Base-by-base conservation (phyloP, 192 early-diverging fungal species). In the Umbelopsis ramanniana region DNA sequence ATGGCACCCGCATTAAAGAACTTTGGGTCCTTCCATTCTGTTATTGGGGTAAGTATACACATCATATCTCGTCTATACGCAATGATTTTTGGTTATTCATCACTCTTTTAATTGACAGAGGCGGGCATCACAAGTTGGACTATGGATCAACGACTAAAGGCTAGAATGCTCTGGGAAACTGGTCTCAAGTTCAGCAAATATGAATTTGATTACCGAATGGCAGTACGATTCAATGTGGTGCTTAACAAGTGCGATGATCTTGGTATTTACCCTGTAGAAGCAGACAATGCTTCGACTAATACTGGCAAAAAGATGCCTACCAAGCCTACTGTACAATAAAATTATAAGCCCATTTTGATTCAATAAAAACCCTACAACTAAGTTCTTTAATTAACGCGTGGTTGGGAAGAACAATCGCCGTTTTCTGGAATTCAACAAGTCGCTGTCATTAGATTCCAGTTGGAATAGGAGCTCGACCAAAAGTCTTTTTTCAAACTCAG, bases 21-120 rank as follows among this genome's bases (percentile, higher is more conserved):
- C 81, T 76, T 14, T 87, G 84, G 84, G 79, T 85, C 33, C 63
- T 81, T 21, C 86, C 86, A 33, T 87, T 87, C 68, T 78, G 84
- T 6, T 86, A 82, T 52, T 87, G 86, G 83, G 72, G 72, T 73
- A 73, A 73, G 40, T 2, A 14, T 47, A 26, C 43, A 24, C 55
- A 48, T 10, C 7, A 29, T 46, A 6, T 29, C 29, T n/a, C 29
- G 29, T 29, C 29, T 29, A 29, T 29, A 29, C 1, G 29, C 29
- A 29, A 2, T 29, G 29, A n/a, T n/a, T n/a, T n/a, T n/a, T n/a
- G 29, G 29, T 1, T 29, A 29, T 29, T 29, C 29, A 29, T 29
- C 29, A 29, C 15, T 72, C 33, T 68, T 21, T 72, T 0, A 37
- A 11, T 29, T n/a, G 10, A 35, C 46, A 74, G 86, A 87, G 72